Conservation (phyloP, 2,329 filamentous ascomycete species). For the Aureobasidium vineae region DNA sequence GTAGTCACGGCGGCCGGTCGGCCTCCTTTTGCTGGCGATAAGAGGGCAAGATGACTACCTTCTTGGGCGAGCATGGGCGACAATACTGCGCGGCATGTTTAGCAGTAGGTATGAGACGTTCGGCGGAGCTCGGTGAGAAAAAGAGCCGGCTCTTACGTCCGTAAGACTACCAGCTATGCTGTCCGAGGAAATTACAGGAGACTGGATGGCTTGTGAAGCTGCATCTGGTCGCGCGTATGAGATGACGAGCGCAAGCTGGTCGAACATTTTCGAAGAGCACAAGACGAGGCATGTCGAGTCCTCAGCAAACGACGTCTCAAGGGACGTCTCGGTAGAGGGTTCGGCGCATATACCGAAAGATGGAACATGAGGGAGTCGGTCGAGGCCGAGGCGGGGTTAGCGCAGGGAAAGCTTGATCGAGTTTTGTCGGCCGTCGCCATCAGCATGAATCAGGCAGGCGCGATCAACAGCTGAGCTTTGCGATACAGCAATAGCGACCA, state of each 20-base stretch:
- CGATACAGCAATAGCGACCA: neutral
- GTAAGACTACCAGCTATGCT: neutral
- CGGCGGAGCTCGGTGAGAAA: constrained; percentile 2
- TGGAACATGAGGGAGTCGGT: neutral
- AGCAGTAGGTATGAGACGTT: constrained; percentile 10
- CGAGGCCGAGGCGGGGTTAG: constrained; percentile 17
- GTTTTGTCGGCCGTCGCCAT: neutral
- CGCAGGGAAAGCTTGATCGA: constrained; percentile 7
- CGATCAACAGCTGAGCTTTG: constrained; percentile 17
- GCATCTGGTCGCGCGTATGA: neutral
- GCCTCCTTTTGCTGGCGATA: constrained; percentile 2
- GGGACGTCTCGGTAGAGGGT: neutral
- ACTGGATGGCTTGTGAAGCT: neutral
- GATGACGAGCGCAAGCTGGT: neutral
- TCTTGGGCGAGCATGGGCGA: neutral
- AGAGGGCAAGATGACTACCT: neutral
- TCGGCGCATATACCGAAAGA: neutral
- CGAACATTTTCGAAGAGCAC: neutral
- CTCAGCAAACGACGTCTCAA: neutral
- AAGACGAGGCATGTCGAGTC: neutral
- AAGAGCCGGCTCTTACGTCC: constrained; percentile 10
- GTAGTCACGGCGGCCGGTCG: constrained; percentile 1
- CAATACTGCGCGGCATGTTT: constrained; percentile 3
- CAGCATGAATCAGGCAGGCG: constrained; percentile 13
- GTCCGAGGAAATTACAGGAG: constrained; percentile 8